Base-by-base conservation (phyloP, 148 eudicot genomes). In the Cornus suecica region DNA sequence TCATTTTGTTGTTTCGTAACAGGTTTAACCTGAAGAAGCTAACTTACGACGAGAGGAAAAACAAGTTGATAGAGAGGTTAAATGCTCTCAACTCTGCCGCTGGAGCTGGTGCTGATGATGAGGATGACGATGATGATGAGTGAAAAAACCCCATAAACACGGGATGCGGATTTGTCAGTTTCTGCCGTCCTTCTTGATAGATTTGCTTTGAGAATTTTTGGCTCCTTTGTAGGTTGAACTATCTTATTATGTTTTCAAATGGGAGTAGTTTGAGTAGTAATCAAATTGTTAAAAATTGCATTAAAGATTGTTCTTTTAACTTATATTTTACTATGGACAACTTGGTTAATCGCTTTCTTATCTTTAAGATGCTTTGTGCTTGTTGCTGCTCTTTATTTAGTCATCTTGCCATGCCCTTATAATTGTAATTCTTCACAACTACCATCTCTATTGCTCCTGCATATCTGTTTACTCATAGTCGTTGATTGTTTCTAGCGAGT, bases 11-110 rank as follows among this genome's bases (percentile, higher is more conserved):
- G 24, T 34, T 31, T 14, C 63, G 23, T 20, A 26, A 29, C 80
- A 89, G 92, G 85, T 87, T 79, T 77, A 88, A 91, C 86, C 77
- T 84, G 60, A 91, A 91, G 87, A 91, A 89, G 84, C 80, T 90
- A 42, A 88, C 89, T 10, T 88, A 85, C 23, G 92, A 90, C 45
- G 87, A 88, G 76, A 88, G 95, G 89, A 91, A 83, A 79, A 83
- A 82, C 26, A 87, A 77, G 68, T 82, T 91, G 81, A 79, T 87
- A 2, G 83, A 85, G 81, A 81, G 92, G 83, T 69, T 91, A 66
- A 91, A 88, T 77, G 88, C 90, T 26, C 86, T 91, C 42, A 89
- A 91, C 81, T 81, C 90, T 20, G 88, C 91, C 31, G 87, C 86
- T 69, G 86, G 76, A 60, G 87, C 31, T 34, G 79, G 70, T 10